These are phyloP conservation scores for Pichia cephalocereana DNA, from an alignment of 805 yeast species.

Conservation along the genomic window DNA sequence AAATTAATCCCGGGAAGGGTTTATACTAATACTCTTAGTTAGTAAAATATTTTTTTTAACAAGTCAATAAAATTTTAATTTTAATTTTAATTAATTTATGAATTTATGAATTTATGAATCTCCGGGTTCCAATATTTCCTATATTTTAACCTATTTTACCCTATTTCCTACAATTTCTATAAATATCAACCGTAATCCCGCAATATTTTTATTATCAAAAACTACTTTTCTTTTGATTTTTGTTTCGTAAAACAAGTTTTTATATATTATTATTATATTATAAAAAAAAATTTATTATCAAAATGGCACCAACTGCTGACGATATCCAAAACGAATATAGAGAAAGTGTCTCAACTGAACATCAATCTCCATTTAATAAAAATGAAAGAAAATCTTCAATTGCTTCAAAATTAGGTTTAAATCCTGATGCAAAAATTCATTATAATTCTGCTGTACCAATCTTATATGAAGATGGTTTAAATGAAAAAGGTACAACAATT, in stretches of 20 bases:
- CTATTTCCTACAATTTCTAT: not conserved
- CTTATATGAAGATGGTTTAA: conserved; percentile 87
- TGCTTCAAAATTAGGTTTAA: conserved; percentile 34
- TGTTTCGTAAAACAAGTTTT: not conserved
- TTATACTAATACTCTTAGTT: too few relatives aligned
- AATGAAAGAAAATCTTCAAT: conserved; percentile 23
- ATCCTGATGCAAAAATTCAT: conserved; percentile 57
- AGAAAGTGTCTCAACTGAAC: conserved; percentile 17
- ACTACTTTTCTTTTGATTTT: not conserved
- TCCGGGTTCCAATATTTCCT: not conserved
- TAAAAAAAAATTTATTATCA: not conserved
- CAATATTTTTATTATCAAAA: not conserved
- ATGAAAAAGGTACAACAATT: conserved; percentile 85
- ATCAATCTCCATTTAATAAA: conserved; percentile 17
- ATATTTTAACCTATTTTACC: too few relatives aligned
- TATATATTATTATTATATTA: not conserved
- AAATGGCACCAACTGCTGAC: conserved; percentile 34
- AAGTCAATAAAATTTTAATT: too few relatives aligned
- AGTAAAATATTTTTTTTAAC: too few relatives aligned
- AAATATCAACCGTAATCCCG: not conserved
- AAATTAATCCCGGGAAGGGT: too few relatives aligned
- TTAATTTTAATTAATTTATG: not conserved
- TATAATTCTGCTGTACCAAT: conserved; percentile 93
- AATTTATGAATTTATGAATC: too few relatives aligned
- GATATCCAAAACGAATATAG: conserved; percentile 26